These are phyloP conservation scores for Dothideomycetidae sp. DNA, from an alignment of 2,329 filamentous ascomycete genomes.

Conservation along the genomic window DNA sequence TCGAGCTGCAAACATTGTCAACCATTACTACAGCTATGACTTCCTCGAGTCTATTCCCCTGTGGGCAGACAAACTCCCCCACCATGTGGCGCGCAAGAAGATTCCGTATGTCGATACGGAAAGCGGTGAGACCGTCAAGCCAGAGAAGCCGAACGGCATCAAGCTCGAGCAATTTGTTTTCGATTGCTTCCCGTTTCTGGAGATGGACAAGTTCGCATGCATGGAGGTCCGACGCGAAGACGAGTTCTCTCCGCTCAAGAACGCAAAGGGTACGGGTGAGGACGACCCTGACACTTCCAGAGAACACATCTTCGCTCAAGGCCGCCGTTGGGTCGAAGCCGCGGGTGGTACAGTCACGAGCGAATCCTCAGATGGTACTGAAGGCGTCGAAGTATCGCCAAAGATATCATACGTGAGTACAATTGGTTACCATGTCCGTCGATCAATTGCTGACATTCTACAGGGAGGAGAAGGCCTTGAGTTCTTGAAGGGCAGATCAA, in stretches of 20 bases:
- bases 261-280: conserved; percentile 68
- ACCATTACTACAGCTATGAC: conserved; percentile 95
- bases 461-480: conserved; percentile 49
- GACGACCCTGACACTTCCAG: conserved; percentile 92
- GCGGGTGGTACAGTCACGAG: conserved; percentile 63
- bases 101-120: conserved; percentile 62
- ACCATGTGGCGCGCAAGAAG: conserved; percentile 97
- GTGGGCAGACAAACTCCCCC: conserved; percentile 75
- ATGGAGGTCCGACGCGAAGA: conserved; percentile 95
- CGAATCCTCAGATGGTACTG: conserved; percentile 36
- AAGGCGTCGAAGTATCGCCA: conserved; percentile 80
- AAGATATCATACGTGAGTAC: conserved; percentile 84
- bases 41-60: conserved; percentile 84
- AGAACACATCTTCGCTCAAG: conserved; percentile 78
- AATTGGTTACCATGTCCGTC: too few relatives aligned
- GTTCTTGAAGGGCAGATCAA: conserved; percentile 43
- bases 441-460: too few relatives aligned
- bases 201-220: conserved; percentile 79
- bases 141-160: conserved; percentile 90
- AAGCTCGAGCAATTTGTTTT: conserved; percentile 99
- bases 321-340: conserved; percentile 67
- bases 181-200: conserved; percentile 84
- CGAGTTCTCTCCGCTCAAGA: conserved; percentile 97
- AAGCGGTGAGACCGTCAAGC: conserved; percentile 70
- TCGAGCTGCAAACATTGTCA: conserved; percentile 97